Base-by-base conservation (phyloP, 2,329 filamentous ascomycete species). In the Fusarium oligoseptatum region DNA sequence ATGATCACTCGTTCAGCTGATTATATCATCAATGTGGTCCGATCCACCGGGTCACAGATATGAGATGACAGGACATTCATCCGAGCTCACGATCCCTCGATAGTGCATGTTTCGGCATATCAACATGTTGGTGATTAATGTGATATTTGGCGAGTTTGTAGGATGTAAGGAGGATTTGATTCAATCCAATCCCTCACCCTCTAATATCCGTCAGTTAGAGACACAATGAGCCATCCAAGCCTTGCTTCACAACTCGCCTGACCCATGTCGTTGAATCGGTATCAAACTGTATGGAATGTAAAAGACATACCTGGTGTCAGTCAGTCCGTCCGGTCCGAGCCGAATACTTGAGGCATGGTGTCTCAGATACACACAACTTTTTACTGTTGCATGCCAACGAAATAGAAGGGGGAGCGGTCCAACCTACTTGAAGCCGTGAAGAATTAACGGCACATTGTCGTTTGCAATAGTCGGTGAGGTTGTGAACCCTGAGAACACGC, bases 21-120 rank as follows among this genome's bases (percentile, higher is more conserved):
- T 69, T 74, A 66, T 60, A 71, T 75, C 73, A 76, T 75, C 71
- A 71, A 56, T 73, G 70, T 71, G 73, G 73, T 63, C 63, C 73
- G 58, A 48, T 70, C 60, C 63, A 60, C 65, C 27, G 20, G 17
- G 29, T 29, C 45, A 22, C 48, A 41, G 60, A 60, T 57, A 52
- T 70, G 61, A 62, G 48, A 62, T 62, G 41, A 55, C 27, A 29
- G 36, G 52, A 20, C 15, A 60, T 66, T 57, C 61, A 39, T 45
- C 39, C 15, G 37, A 20, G 41, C 27, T 8, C 39, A 36, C 11
- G 15, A 55, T 56, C 34, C 17, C 32, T 6, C 34, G 6, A 50
- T 41, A 12, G 29, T 36, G n/a, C 20, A 10, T 39, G 15, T 37
- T 57, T 45, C 24, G 36, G 8, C 5, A 34, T 57, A 36, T 56